Evolutionary conservation across 768 basidiomycete species (phyloP).

Genomic region (Megacollybia marginata): DNA sequence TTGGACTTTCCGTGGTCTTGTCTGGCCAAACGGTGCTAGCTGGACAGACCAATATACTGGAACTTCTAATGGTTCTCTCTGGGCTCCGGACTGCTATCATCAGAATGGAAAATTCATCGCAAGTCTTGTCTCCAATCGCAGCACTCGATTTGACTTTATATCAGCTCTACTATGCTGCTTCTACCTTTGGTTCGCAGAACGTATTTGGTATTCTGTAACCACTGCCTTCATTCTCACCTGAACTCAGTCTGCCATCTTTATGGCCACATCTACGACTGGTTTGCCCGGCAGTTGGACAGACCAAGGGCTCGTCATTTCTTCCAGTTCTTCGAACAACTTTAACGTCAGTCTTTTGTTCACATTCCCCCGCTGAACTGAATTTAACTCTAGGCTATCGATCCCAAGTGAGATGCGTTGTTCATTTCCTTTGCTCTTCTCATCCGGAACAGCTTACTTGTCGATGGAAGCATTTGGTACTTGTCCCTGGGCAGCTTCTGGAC

Average conservation of each 20-base stretch:
- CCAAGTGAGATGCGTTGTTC: conserved; percentile 18
- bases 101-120: conserved; percentile 4
- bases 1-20: conserved; percentile 19
- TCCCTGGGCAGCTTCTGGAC: conserved; percentile 51
- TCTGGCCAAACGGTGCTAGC: conserved; percentile 25
- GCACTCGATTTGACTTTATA: conserved; percentile 1
- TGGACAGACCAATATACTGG: conserved; percentile 26
- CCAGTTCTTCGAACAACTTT: conserved; percentile 28
- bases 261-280: conserved; percentile 45
- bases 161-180: conserved; percentile 48
- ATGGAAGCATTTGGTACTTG: conserved; percentile 38
- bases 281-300: conserved; percentile 37
- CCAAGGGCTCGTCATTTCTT: conserved; percentile 40
- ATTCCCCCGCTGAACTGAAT: neutral
- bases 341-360: conserved; percentile 24
- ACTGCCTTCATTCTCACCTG: neutral
- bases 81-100: conserved; percentile 28
- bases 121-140: neutral
- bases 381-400: conserved; percentile 39
- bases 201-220: conserved; percentile 13
- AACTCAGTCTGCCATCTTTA: conserved; percentile 42
- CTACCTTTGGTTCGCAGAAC: conserved; percentile 45
- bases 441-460: conserved; percentile 11
- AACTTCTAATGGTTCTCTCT: conserved; percentile 21
- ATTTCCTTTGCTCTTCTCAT: neutral